Base-by-base conservation (phyloP, 345 rosid species). In the Tarenaya hassleriana region DNA sequence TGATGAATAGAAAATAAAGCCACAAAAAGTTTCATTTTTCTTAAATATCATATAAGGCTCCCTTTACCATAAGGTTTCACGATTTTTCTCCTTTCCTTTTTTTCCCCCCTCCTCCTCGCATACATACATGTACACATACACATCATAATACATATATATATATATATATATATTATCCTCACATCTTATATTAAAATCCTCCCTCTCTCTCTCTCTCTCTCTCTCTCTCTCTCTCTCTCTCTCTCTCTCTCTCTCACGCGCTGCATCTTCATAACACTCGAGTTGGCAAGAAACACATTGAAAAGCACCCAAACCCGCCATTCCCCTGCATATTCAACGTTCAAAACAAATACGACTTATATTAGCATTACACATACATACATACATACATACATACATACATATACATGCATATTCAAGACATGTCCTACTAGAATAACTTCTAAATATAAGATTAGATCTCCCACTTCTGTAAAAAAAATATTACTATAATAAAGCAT, bases 231-330 rank as follows among this genome's bases (percentile, higher is more conserved):
- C 16, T 4, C 31, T 9, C 8, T 16, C 0, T 11, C n/a, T n/a
- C n/a, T n/a, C n/a, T n/a, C n/a, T n/a, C n/a, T n/a, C n/a, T 47
- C 46, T 33, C 17, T 48, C 55, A 53, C 47, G 62, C 38, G 17
- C 13, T 48, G 53, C 37, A 13, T 20, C 66, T 61, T 82, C 78
- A 79, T 43, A 57, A 56, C 27, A 61, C 69, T 69, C 81, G 70
- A 39, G 74, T 60, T 8, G 98, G 95, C 67, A 73, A 20, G 76
- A 78, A 69, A 76, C 98, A 92, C 77, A 90, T 77, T 33, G 90
- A 57, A 66, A 88, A 75, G 74, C 85, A 73, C 18, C 94, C 80
- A 56, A 83, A 59, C 32, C 78, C 83, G 66, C 83, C 75, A 63
- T 74, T 88, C 16, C 49, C 58, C 98, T 92, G 82, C 79, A 68